These are phyloP conservation scores for Biscutella laevigata DNA, from an alignment of 441 rosid genomes.

Conservation along the genomic window DNA sequence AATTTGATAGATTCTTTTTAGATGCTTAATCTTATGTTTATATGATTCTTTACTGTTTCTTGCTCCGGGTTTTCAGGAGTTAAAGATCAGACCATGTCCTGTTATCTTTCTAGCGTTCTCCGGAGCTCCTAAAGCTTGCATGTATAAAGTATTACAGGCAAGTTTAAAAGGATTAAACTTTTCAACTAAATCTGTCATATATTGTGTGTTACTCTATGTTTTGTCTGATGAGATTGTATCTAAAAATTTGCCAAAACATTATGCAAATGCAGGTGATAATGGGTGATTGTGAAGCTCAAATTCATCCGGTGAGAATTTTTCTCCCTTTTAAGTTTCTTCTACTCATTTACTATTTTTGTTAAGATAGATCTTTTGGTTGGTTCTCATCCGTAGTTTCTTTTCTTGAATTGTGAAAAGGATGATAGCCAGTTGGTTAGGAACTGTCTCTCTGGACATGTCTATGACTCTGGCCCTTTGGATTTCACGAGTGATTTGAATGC, in stretches of 20 bases:
- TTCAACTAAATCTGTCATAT: not conserved
- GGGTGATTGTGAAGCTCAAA: constrained; percentile 53
- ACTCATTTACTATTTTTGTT: too few relatives aligned
- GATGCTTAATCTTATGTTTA: not conserved
- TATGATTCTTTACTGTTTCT: too few relatives aligned
- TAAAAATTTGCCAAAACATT: not conserved
- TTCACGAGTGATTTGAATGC: constrained; percentile 71
- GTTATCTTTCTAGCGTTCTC: constrained; percentile 71
- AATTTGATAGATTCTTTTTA: not conserved
- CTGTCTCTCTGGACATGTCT: constrained; percentile 78
- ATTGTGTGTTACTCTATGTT: not conserved
- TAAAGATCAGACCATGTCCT: constrained; percentile 61
- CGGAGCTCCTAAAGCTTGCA: constrained; percentile 80
- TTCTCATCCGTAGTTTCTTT: too few relatives aligned
- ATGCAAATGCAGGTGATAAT: constrained; percentile 54
- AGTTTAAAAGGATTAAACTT: not conserved
- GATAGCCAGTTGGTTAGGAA: constrained; percentile 52
- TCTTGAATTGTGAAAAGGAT: too few relatives aligned
- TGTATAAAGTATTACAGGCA: constrained; percentile 84
- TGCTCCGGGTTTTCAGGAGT: too few relatives aligned
- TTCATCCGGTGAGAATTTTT: constrained; percentile 45
- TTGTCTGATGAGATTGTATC: not conserved
- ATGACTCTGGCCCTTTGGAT: constrained; percentile 83
- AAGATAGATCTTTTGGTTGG: too few relatives aligned
- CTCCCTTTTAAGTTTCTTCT: too few relatives aligned